Percentiles rank a stretch among this genome's conserved stretches.
Conservation (phyloP, 345 rosid genomes). For the Capsella bursapastoris region DNA sequence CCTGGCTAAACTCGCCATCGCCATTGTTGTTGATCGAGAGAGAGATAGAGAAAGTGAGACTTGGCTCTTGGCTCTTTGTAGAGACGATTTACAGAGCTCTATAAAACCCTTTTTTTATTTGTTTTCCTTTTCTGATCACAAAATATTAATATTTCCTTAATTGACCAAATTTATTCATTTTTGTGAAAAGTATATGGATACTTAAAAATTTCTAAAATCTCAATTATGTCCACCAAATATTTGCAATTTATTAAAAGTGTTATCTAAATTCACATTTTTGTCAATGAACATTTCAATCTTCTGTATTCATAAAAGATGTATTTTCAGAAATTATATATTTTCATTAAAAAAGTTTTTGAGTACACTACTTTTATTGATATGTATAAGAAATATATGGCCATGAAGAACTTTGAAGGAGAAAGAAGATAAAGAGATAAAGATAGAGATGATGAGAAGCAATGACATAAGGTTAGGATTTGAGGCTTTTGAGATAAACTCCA, state of each 20-base stretch:
- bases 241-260: slow-evolving; percentile 15
- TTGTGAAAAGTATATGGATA: neutral
- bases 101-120: neutral
- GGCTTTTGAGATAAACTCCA: slow-evolving; percentile 30
- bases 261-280: neutral
- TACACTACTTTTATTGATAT: neutral
- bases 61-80: slow-evolving; percentile 45
- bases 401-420: neutral
- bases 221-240: slow-evolving; percentile 20
- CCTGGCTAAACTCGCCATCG: slow-evolving; percentile 76
- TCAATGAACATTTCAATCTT: neutral
- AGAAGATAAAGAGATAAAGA: slow-evolving; percentile 44
- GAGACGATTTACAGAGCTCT: slow-evolving; percentile 35
- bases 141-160: slow-evolving; percentile 29
- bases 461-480: slow-evolving; percentile 32
- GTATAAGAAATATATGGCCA: slow-evolving; percentile 25
- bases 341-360: neutral
- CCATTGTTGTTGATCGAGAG: slow-evolving; percentile 51
- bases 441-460: slow-evolving; percentile 39
- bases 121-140: neutral
- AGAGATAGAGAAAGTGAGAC: slow-evolving; percentile 21
- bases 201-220: slow-evolving; percentile 2
- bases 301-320: neutral
- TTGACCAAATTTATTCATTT: slow-evolving; percentile 11
- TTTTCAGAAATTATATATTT: neutral